Evolutionary conservation across 768 basidiomycete species (phyloP), one percentile per base, ranked within the genome.

Genomic region (Phanerochaete sordida): DNA sequence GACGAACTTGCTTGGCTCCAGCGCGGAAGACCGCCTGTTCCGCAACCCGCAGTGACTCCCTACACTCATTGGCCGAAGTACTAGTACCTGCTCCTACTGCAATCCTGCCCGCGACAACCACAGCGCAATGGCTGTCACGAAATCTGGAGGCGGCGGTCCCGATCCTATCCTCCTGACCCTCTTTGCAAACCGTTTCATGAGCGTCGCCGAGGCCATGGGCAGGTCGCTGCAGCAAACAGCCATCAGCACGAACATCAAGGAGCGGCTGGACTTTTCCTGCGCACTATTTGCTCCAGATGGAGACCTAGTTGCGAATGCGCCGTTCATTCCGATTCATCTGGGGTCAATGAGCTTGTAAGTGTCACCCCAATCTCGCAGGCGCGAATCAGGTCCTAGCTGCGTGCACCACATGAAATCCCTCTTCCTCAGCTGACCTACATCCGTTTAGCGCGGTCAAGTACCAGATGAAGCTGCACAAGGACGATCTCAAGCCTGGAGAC

Each of bases 121-220:
- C 30, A n/a, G 16, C 30, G 33, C 28, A 31, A 51, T 51, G 50
- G 50, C 50, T 6, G 28, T 30, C 9, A 13, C 23, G 2, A 51
- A 51, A 16, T 15, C 50, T 2, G 31, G 30, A 28, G 31, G 31
- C 4, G 44, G 46, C 67, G 81, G 80, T 19, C 87, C 91, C 12
- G 94, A 96, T 70, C 91, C 93, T 0, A 92, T 95, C 64, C 77
- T 94, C 30, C 79, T 97, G 48, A 93, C 93, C 1, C 84, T 98
- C 54, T 98, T 97, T 67, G 91, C 93, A 12, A 95, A 97, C 68
- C 90, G 95, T 46, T 95, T 98, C 76, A 98, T 98, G 95, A 91
- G 91, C 66, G 92, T 98, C 21, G 94, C 94, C 9, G 94, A 96
- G 70, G 94, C 94, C 11, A 97, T 96, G 94, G 95, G 94, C 11